Base-by-base conservation (phyloP, 148 eudicot species). In the Spergularia bocconei region DNA sequence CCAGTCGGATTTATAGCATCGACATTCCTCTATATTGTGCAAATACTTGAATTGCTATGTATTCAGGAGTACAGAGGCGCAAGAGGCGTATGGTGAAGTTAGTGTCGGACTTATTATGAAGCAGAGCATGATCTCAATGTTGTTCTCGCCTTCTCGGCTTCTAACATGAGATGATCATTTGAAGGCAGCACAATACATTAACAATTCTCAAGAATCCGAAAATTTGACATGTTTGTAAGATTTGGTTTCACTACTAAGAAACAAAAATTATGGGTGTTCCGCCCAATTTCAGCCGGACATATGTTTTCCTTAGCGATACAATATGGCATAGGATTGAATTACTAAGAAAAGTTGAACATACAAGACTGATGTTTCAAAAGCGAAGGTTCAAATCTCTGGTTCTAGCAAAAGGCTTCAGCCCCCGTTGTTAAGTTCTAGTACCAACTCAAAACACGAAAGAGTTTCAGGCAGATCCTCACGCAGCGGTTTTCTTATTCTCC, bases 401-500 rank as follows among this genome's bases (percentile, higher is more conserved):
- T 66, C 38, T 56, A 57, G 14, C 19, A 36, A 76, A 76, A 69
- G 47, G 58, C 65, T 47, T 16, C 29, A 66, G 15, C 79, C 6
- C 13, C 25, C 13, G 38, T 63, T 63, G 63, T 19, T 59, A 14
- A 20, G 14, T 36, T 41, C 23, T 21, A 7, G 14, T 1, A 14
- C 64, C 16, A 55, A 21, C 19, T 10, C 33, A 14, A 4, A 39
- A 60, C 44, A 60, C 69, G 62, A 19, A 48, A 71, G 41, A 79
- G 38, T 15, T 6, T 17, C 11, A 13, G 57, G 70, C 21, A n/a
- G 69, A 61, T 21, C 58, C 72, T 82, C 69, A 85, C 50, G 75
- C 75, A 41, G 78, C 21, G 11, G 84, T 57, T 63, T 76, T 78
- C 79, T 84, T 86, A 86, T 88, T 89, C 81, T 88, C 90, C 71